phyloP scores from a whole-genome alignment of 2,329 filamentous ascomycete species.

The Trichoderma afroharzianum region DNA sequence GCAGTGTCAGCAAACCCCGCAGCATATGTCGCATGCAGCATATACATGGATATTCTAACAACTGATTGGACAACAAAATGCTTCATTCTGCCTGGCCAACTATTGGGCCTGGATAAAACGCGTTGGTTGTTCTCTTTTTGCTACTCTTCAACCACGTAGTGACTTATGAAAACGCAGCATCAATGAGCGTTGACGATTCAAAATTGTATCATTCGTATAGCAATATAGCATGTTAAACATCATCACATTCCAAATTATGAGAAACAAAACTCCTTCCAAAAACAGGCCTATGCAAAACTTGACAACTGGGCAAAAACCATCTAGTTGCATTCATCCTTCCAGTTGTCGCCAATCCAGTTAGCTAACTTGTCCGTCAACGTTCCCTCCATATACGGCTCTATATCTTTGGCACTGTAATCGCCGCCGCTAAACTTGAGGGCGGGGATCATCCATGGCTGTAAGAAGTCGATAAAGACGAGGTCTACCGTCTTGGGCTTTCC shows the following conservation, averaged over 20 bases:
- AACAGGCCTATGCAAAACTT: background rate
- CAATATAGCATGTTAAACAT: conserved; percentile 1
- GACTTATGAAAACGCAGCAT: background rate
- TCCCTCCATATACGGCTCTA: conserved; percentile 50
- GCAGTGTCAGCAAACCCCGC: too few relatives aligned
- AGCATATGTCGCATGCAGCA: too few relatives aligned
- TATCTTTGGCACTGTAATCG: conserved; percentile 46
- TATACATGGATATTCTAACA: too few relatives aligned
- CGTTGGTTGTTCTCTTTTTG: too few relatives aligned
- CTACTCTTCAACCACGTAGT: too few relatives aligned
- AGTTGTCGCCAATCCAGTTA: conserved; percentile 58
- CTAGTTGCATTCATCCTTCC: conserved; percentile 46
- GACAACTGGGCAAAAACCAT: background rate
- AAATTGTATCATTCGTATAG: background rate
- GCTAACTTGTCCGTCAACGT: conserved; percentile 55
- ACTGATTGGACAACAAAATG: too few relatives aligned
- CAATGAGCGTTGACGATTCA: background rate
- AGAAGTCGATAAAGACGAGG: conserved; percentile 87
- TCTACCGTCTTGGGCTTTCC: conserved; percentile 71
- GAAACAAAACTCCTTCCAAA: background rate
- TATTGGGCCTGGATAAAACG: too few relatives aligned
- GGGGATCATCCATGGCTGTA: conserved; percentile 74
- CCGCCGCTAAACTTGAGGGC: conserved; percentile 63
- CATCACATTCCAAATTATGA: background rate
- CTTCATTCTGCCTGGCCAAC: too few relatives aligned